phyloP scores from a whole-genome alignment of 2,329 filamentous ascomycete species.

The Hymenoscyphus fraxineus region DNA sequence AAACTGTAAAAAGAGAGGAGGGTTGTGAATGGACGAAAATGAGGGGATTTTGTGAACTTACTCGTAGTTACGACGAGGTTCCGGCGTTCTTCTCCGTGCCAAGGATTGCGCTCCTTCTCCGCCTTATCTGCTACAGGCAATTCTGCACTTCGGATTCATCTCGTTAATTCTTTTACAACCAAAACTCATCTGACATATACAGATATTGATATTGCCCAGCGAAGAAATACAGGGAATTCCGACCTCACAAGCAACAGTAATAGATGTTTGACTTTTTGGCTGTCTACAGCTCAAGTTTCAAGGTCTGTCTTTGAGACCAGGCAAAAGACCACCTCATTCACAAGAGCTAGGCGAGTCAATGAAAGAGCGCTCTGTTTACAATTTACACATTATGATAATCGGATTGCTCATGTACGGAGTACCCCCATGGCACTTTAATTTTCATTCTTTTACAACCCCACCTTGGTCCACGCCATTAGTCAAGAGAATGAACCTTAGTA shows the following conservation, averaged over 20 bases:
- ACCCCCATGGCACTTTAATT: background rate
- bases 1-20: background rate
- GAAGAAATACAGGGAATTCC: background rate
- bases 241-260: too few species aligned
- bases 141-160: background rate
- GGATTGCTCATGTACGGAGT: background rate
- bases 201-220: background rate
- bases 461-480: too few species aligned
- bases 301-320: background rate
- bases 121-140: background rate
- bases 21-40: background rate
- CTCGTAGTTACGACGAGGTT: background rate
- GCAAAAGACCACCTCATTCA: background rate
- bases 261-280: background rate
- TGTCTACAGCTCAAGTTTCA: background rate
- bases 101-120: background rate
- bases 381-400: background rate
- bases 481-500: constrained; percentile 1
- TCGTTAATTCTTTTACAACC: background rate
- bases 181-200: background rate
- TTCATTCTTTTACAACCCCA: background rate
- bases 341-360: background rate
- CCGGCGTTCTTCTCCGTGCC: background rate
- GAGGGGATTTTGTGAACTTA: background rate
- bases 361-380: background rate